phyloP scores from a whole-genome alignment of 2,329 filamentous ascomycete genomes.

The Aspergillus ochraceoroseus region DNA sequence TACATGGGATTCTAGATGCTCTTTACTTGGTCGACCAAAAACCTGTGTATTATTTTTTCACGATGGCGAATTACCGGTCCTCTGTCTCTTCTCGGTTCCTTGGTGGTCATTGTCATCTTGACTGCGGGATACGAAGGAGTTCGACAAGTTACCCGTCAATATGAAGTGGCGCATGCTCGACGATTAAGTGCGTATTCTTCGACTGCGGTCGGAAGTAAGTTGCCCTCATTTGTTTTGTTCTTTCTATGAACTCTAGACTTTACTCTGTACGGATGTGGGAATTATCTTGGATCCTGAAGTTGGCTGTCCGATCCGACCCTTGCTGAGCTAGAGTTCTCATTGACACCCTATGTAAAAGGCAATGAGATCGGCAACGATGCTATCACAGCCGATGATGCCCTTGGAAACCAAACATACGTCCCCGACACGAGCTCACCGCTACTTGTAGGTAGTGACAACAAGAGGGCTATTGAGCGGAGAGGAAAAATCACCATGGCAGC shows the following conservation, averaged over 20 bases:
- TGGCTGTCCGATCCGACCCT: constrained; percentile 9
- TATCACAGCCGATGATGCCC: constrained; percentile 26
- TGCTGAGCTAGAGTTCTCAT: constrained; percentile 24
- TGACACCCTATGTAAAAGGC: constrained; percentile 29
- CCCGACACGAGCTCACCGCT: constrained; percentile 63
- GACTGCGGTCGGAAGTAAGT: constrained; percentile 32
- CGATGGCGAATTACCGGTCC: constrained; percentile 80
- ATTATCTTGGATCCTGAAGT: constrained; percentile 12
- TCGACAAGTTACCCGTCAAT: constrained; percentile 68
- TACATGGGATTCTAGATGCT: constrained; percentile 65
- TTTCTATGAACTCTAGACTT: not conserved
- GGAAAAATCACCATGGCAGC: constrained; percentile 73
- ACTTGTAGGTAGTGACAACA: constrained; percentile 66
- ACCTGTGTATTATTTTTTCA: constrained; percentile 94
- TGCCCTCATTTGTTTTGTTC: constrained; percentile 5
- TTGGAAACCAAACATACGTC: constrained; percentile 19
- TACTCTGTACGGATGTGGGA: constrained; percentile 12
- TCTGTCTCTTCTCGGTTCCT: constrained; percentile 70
- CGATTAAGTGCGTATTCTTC: constrained; percentile 47
- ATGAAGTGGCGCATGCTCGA: constrained; percentile 57
- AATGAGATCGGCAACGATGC: constrained; percentile 33
- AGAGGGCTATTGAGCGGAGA: constrained; percentile 57
- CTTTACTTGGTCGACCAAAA: constrained; percentile 89
- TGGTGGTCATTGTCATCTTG: constrained; percentile 74
- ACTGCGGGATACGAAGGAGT: constrained; percentile 91